A percentile compares a stretch with the other conserved stretches of the same genome.
Conservation (phyloP, 208 protist genomes). For the Lotmaria passim region DNA sequence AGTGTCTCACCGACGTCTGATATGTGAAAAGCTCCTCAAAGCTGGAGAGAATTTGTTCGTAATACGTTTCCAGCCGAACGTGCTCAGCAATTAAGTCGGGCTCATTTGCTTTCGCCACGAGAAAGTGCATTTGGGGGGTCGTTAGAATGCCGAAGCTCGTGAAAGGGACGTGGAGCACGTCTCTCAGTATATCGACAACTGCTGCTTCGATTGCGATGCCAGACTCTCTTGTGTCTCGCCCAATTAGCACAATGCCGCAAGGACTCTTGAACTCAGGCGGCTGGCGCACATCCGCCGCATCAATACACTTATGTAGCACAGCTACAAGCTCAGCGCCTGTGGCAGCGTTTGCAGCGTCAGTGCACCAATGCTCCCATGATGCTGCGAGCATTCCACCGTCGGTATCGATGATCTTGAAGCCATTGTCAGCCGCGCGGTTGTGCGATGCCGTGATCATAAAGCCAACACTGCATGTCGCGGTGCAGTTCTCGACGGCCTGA, state of each 20-base stretch:
- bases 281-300: slow-evolving; percentile 2
- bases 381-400: slow-evolving; percentile 77
- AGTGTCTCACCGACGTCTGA: not conserved
- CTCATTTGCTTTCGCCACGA: slow-evolving; percentile 45
- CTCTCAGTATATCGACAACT: slow-evolving; percentile 24
- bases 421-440: slow-evolving; percentile 86
- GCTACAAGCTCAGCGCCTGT: slow-evolving; percentile 54
- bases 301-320: slow-evolving; percentile 43
- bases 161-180: slow-evolving; percentile 25
- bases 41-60: slow-evolving; percentile 37
- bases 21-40: slow-evolving; percentile 31
- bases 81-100: not conserved
- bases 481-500: not conserved
- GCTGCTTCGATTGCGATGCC: slow-evolving; percentile 51
- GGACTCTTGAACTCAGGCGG: slow-evolving; percentile 9
- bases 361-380: slow-evolving; percentile 75
- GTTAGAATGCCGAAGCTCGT: slow-evolving; percentile 42
- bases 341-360: slow-evolving; percentile 54
- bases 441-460: slow-evolving; percentile 91
- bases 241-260: slow-evolving; percentile 43
- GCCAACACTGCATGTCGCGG: slow-evolving; percentile 37
- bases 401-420: slow-evolving; percentile 88
- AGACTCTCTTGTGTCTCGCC: slow-evolving; percentile 62
- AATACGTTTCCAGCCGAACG: slow-evolving; percentile 35
- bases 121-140: slow-evolving; percentile 83